These are phyloP conservation scores for Xylaria sp. DNA, from an alignment of 2,329 filamentous ascomycete genomes.

Conservation along the genomic window DNA sequence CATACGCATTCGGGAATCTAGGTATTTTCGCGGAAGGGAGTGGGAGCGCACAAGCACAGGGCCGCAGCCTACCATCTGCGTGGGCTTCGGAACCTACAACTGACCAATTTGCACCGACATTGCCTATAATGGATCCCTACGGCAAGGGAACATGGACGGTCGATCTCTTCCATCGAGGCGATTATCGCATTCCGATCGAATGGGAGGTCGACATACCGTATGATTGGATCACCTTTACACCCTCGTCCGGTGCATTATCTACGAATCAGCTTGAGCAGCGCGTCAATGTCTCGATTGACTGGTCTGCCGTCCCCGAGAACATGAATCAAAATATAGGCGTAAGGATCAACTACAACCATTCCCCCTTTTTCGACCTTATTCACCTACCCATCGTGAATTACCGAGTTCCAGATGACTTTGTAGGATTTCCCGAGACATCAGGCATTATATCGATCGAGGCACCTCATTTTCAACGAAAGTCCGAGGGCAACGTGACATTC, in stretches of 20 bases:
- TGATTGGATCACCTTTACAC: constrained; percentile 50
- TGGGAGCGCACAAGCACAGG: constrained; percentile 63
- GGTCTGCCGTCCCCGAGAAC: constrained; percentile 52
- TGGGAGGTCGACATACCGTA: constrained; percentile 53
- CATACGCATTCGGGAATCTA: constrained; percentile 62
- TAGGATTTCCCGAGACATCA: constrained; percentile 49
- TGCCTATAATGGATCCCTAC: constrained; percentile 59
- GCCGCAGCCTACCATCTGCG: constrained; percentile 57
- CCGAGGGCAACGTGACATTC: constrained; percentile 42
- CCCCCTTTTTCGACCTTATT: constrained; percentile 51
- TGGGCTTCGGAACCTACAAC: constrained; percentile 56
- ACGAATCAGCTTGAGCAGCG: constrained; percentile 56
- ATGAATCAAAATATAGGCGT: constrained; percentile 47
- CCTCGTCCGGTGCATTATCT: constrained; percentile 47
- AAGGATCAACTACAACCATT: constrained; percentile 48
- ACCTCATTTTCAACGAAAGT: constrained; percentile 40
- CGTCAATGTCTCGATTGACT: constrained; percentile 59
- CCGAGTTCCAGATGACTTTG: constrained; percentile 27
- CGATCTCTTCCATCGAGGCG: constrained; percentile 61
- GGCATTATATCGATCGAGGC: constrained; percentile 51
- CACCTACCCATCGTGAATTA: constrained; percentile 42
- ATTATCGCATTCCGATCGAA: constrained; percentile 49
- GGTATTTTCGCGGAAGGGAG: constrained; percentile 66
- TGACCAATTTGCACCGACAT: constrained; percentile 52
- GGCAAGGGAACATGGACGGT: constrained; percentile 58